Evolutionary conservation across 1,284 basidiomycete genomes (phyloP).

Genomic region (Ganoderma leucocontextum): DNA sequence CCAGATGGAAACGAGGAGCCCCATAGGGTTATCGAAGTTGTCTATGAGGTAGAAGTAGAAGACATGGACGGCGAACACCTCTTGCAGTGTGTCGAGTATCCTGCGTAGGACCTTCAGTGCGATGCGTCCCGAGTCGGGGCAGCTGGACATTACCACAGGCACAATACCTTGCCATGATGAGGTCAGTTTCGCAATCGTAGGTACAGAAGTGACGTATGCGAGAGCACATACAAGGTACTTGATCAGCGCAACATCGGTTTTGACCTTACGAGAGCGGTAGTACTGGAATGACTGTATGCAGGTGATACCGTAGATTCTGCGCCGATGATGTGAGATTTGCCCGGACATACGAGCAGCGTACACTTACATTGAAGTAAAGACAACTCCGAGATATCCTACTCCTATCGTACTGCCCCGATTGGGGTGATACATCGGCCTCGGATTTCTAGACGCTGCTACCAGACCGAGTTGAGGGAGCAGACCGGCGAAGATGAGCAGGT

Average conservation of each 20-base stretch:
- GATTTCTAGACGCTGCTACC: background rate
- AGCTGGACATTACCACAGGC: background rate
- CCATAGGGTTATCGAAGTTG: background rate
- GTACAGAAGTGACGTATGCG: background rate
- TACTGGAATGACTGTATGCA: constrained; percentile 6
- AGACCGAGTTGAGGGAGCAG: background rate
- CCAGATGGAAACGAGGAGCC: background rate
- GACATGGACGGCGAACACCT: background rate
- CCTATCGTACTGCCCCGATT: background rate
- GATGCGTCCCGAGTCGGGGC: background rate
- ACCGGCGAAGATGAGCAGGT: background rate
- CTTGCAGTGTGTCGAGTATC: background rate
- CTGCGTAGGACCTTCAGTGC: background rate
- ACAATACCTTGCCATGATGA: background rate
- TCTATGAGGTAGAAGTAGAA: background rate
- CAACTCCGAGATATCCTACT: background rate
- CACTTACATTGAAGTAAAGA: background rate
- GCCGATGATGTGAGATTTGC: background rate
- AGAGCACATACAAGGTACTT: background rate
- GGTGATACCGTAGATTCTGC: background rate
- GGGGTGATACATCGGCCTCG: background rate
- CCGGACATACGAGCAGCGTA: background rate
- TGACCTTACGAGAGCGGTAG: background rate
- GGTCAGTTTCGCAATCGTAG: too few relatives aligned
- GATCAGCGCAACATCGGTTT: background rate